A percentile compares a stretch with the other conserved stretches of the same genome.
These are phyloP conservation scores for Leersia perrieri DNA, from an alignment of 176 grass and related monocot genomes.

Conservation along the genomic window DNA sequence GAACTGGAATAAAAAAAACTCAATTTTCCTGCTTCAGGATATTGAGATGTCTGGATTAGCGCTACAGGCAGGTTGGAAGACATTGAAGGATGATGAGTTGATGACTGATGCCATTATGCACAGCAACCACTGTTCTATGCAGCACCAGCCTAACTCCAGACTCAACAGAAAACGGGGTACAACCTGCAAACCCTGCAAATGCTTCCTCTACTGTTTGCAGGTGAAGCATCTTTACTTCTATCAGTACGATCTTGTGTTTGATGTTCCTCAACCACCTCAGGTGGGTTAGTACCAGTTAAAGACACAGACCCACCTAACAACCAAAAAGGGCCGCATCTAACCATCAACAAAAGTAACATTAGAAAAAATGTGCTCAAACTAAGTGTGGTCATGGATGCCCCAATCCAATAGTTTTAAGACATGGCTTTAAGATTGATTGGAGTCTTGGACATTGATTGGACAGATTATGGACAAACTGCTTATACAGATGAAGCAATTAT, in stretches of 20 bases:
- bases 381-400: neutral
- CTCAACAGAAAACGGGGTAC: conserved; percentile 58
- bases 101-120: conserved; percentile 60
- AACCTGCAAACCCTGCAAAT: conserved; percentile 50
- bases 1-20: neutral
- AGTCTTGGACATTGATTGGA: too few species aligned
- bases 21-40: conserved; percentile 45
- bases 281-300: conserved; percentile 54
- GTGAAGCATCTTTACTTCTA: conserved; percentile 45
- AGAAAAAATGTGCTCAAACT: conserved; percentile 2
- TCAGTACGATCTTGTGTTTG: conserved; percentile 53
- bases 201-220: conserved; percentile 47
- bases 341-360: conserved; percentile 28
- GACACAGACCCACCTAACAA: conserved; percentile 60
- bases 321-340: conserved; percentile 38
- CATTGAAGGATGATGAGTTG: conserved; percentile 35
- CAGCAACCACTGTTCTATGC: conserved; percentile 72
- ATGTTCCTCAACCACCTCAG: conserved; percentile 51
- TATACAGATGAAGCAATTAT: too few species aligned
- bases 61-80: conserved; percentile 41
- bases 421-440: too few species aligned
- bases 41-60: conserved; percentile 50
- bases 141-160: conserved; percentile 76
- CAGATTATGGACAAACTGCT: too few species aligned
- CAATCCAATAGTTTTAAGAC: neutral